A percentile compares a stretch with the other conserved stretches of the same genome.
These are phyloP conservation scores for Takakia lepidozioides DNA, from an alignment of 225 moss, liverwort and hornwort species.

Conservation along the genomic window DNA sequence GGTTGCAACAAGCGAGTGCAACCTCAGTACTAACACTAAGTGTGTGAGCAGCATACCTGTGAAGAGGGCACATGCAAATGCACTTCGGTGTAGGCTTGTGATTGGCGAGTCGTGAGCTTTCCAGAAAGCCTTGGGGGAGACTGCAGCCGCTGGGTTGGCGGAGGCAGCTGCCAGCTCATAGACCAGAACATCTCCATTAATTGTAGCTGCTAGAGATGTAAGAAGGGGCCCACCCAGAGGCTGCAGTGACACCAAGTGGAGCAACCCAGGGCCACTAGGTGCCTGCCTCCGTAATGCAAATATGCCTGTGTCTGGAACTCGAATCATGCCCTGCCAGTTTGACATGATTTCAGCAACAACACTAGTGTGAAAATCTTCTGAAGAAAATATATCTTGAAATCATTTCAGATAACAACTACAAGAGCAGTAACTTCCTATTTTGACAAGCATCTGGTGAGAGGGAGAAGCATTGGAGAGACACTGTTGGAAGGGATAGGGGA, in stretches of 20 bases:
- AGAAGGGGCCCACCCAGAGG: constrained; percentile 58
- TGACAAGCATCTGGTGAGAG: too few species aligned
- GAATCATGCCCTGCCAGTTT: constrained; percentile 42
- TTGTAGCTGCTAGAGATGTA: constrained; percentile 47
- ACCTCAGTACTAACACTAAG: too few species aligned
- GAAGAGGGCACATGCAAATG: constrained; percentile 44
- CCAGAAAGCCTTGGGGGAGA: constrained; percentile 50
- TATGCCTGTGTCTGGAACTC: constrained; percentile 47
- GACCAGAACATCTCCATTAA: constrained; percentile 56
- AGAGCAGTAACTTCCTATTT: too few species aligned
- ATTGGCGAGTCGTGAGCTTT: constrained; percentile 58
- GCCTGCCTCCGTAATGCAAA: constrained; percentile 43
- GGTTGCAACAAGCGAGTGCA: too few species aligned
- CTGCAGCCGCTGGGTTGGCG: constrained; percentile 27
- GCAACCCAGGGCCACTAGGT: constrained; percentile 26
- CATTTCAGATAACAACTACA: too few species aligned
- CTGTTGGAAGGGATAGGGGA: too few species aligned
- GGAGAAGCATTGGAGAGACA: too few species aligned
- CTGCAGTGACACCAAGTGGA: constrained; percentile 50
- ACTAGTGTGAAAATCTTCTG: too few species aligned
- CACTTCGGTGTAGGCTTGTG: constrained; percentile 54
- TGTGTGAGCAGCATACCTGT: too few species aligned
- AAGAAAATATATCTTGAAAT: too few species aligned
- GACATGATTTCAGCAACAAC: too few species aligned
- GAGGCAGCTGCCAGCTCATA: constrained; percentile 52